Conservation (phyloP, 1,139 yeast species). For the Blastobotrys serpentis region DNA sequence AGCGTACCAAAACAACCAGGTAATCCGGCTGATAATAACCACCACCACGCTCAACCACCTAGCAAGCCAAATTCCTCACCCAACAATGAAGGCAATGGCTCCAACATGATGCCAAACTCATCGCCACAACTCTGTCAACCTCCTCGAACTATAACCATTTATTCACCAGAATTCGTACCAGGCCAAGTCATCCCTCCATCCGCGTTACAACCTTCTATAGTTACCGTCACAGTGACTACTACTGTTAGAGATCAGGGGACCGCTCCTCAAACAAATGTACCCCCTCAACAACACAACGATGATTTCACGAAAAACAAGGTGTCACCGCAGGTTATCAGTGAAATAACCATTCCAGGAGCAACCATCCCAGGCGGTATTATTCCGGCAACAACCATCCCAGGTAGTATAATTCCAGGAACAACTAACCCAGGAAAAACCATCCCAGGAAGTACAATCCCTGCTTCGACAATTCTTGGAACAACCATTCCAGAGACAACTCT, state of each 20-base stretch:
- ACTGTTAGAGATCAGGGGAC: too few relatives aligned
- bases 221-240: conserved; percentile 2
- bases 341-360: conserved; percentile 9
- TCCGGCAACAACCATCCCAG: conserved; percentile 11
- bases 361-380: conserved; percentile 16
- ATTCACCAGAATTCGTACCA: background rate
- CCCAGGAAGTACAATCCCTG: conserved; percentile 17
- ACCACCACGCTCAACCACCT: background rate
- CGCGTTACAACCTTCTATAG: background rate
- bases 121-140: background rate
- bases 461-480: conserved; percentile 14
- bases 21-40: background rate
- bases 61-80: background rate
- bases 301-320: background rate
- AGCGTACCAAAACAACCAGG: too few relatives aligned
- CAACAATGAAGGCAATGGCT: background rate
- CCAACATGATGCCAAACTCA: too few relatives aligned
- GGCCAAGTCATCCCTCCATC: background rate
- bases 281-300: background rate
- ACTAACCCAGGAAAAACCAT: conserved; percentile 15
- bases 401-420: conserved; percentile 11
- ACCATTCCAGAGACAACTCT: conserved; percentile 13
- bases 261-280: background rate
- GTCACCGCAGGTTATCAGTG: too few relatives aligned
- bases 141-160: background rate